phyloP scores from a whole-genome alignment of 2,329 filamentous ascomycete species.

The Fusarium pseudoanthophilum region DNA sequence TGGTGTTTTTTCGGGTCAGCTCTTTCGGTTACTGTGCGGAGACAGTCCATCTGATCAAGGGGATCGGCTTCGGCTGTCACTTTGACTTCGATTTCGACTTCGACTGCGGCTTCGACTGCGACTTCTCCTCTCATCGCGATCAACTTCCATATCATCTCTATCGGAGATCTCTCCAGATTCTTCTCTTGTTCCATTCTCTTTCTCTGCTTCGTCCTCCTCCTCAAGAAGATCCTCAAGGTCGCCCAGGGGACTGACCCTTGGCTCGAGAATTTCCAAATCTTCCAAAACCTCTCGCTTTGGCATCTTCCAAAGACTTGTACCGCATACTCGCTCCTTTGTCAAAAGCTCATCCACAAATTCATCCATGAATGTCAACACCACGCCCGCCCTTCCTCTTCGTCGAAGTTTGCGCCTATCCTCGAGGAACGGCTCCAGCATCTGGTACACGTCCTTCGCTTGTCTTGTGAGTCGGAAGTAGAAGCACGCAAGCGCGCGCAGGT shows the following conservation, averaged over 20 bases:
- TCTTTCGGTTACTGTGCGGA: neutral
- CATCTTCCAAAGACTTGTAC: constrained; percentile 92
- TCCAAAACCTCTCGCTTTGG: constrained; percentile 84
- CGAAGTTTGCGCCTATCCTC: constrained; percentile 86
- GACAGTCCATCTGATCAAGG: constrained; percentile 37
- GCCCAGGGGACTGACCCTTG: constrained; percentile 83
- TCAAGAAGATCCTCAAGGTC: constrained; percentile 79
- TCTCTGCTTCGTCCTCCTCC: constrained; percentile 63
- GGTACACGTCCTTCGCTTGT: constrained; percentile 82
- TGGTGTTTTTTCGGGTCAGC: neutral
- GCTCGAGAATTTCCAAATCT: constrained; percentile 88
- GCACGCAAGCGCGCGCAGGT: constrained; percentile 86
- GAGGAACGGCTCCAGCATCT: constrained; percentile 82
- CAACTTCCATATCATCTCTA: constrained; percentile 54
- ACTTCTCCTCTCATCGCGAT: constrained; percentile 46
- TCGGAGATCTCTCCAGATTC: constrained; percentile 56
- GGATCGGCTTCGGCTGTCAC: constrained; percentile 39
- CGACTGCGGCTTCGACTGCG: constrained; percentile 36
- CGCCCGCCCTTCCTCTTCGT: constrained; percentile 78
- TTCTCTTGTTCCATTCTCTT: constrained; percentile 47
- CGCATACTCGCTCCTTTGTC: constrained; percentile 88
- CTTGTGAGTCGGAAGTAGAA: constrained; percentile 96
- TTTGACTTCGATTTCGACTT: constrained; percentile 14
- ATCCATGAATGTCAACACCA: constrained; percentile 83
- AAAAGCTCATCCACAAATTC: constrained; percentile 94